Conservation (phyloP, 2,329 filamentous ascomycete species). For the Penicillium sp. region DNA sequence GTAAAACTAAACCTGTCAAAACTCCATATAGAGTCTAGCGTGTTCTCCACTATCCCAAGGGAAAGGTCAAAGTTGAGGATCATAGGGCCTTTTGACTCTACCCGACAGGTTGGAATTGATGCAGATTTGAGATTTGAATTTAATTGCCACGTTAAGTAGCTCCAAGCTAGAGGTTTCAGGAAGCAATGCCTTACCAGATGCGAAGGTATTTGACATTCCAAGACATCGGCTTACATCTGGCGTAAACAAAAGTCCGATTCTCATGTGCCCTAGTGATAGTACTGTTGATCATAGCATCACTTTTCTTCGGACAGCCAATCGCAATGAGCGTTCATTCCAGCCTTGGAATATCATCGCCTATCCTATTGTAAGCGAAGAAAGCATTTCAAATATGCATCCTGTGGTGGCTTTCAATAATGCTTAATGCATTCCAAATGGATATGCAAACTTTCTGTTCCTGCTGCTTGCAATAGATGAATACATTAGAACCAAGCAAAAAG, state of each 20-base stretch:
- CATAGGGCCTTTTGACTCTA: slow-evolving; percentile 2
- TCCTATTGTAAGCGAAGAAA: background rate
- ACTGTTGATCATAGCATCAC: slow-evolving; percentile 9
- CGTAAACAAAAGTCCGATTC: background rate
- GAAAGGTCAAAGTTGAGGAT: slow-evolving; percentile 19
- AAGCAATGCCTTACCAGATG: slow-evolving; percentile 1
- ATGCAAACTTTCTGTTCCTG: background rate
- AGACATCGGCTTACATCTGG: background rate
- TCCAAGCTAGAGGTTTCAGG: slow-evolving; percentile 8
- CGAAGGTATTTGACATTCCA: background rate
- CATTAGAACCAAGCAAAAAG: slow-evolving; percentile 1
- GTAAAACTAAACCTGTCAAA: slow-evolving; percentile 22
- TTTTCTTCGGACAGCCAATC: slow-evolving; percentile 5
- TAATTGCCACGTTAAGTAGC: background rate
- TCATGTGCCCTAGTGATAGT: slow-evolving; percentile 2
- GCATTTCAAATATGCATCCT: background rate
- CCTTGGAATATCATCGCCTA: background rate
- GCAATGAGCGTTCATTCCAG: background rate
- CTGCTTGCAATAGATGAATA: background rate
- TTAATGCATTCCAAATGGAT: slow-evolving; percentile 2
- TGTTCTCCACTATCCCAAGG: slow-evolving; percentile 5
- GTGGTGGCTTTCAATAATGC: slow-evolving; percentile 9
- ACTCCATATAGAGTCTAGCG: slow-evolving; percentile 3
- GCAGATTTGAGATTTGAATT: background rate
- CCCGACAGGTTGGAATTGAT: background rate